Conservation (phyloP, 2,329 filamentous ascomycete genomes). For the Stenocarpella maydis region DNA sequence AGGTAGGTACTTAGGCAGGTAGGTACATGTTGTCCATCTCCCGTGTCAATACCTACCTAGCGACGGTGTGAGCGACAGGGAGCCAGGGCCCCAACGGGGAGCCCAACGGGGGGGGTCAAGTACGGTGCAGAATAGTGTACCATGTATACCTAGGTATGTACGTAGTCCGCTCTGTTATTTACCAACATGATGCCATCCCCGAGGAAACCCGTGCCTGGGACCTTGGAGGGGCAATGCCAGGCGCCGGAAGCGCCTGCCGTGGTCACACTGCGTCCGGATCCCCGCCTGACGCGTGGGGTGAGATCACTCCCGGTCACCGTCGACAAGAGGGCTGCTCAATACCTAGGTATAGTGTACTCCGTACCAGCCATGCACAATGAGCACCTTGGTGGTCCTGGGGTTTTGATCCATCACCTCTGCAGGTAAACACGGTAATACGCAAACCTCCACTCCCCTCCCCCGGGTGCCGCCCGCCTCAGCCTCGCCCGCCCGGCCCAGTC, state of each 20-base stretch:
- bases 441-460: slow-evolving; percentile 41
- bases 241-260: slow-evolving; percentile 24
- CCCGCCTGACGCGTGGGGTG: slow-evolving; percentile 24
- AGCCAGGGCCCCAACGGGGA: neutral
- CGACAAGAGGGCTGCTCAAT: slow-evolving; percentile 13
- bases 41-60: neutral
- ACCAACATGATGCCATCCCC: slow-evolving; percentile 14
- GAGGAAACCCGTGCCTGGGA: neutral
- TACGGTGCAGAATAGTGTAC: too few relatives aligned
- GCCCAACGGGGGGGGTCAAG: too few relatives aligned
- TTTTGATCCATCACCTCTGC: slow-evolving; percentile 37
- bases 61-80: slow-evolving; percentile 4
- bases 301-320: slow-evolving; percentile 19
- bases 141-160: too few relatives aligned
- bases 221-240: neutral
- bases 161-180: neutral
- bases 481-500: slow-evolving; percentile 45
- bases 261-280: slow-evolving; percentile 24
- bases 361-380: neutral
- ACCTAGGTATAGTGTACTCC: too few relatives aligned
- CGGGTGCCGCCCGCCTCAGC: slow-evolving; percentile 37
- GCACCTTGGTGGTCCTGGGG: neutral
- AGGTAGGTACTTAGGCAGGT: too few relatives aligned
- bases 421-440: slow-evolving; percentile 46
- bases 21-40: neutral